A percentile compares a stretch with the other conserved stretches of the same genome.
These are phyloP conservation scores for Aspergillus asperescens DNA, from an alignment of 495 filamentous ascomycete species.

Conservation along the genomic window DNA sequence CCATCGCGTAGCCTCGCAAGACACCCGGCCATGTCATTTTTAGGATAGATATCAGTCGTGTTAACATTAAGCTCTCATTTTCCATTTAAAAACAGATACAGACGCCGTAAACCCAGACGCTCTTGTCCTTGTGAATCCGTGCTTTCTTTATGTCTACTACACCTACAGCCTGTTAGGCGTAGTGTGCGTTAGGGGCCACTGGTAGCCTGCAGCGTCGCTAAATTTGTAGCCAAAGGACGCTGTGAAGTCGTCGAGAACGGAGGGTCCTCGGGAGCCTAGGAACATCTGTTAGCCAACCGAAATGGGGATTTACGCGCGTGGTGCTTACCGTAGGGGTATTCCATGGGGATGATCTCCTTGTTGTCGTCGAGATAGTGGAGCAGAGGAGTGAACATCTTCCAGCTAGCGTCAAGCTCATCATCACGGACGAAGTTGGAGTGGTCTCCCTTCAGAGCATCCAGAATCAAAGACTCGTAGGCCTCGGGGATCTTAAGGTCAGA, in stretches of 20 bases:
- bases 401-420: constrained; percentile 95
- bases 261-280: constrained; percentile 88
- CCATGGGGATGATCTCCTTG: constrained; percentile 99
- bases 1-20: constrained; percentile 13
- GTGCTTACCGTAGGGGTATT: constrained; percentile 92
- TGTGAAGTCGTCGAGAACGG: constrained; percentile 97
- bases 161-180: constrained; percentile 66
- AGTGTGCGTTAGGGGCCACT: constrained; percentile 71
- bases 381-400: constrained; percentile 97
- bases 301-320: background rate
- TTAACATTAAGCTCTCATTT: constrained; percentile 18
- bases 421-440: constrained; percentile 99
- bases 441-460: constrained; percentile 97
- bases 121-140: constrained; percentile 7
- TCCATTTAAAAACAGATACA: constrained; percentile 5
- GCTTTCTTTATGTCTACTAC: constrained; percentile 17
- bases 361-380: constrained; percentile 98
- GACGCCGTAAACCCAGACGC: constrained; percentile 12
- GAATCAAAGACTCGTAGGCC: constrained; percentile 95
- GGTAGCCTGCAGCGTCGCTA: constrained; percentile 92
- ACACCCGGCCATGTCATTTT: constrained; percentile 15
- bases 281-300: constrained; percentile 9
- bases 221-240: constrained; percentile 98
- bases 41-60: constrained; percentile 14
- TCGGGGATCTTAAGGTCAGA: constrained; percentile 99